These are phyloP conservation scores for Cyclospora cayetanensis DNA, from an alignment of 169 alveolate species.

Conservation along the genomic window DNA sequence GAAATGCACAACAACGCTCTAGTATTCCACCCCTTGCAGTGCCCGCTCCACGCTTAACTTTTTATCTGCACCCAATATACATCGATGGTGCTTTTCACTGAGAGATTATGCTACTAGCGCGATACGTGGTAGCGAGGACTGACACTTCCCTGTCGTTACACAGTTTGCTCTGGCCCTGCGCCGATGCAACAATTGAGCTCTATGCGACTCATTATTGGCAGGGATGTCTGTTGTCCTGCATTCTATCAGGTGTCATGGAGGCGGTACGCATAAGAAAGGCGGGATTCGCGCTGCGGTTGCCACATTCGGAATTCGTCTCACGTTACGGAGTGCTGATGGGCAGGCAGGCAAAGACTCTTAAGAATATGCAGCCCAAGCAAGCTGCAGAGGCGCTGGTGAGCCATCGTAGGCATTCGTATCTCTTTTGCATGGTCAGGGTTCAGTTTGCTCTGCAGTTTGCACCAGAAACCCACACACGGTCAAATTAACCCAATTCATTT, in stretches of 20 bases:
- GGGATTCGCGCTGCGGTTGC: slow-evolving; percentile 58
- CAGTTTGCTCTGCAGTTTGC: neutral
- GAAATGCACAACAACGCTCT: too few relatives aligned
- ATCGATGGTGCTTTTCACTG: neutral
- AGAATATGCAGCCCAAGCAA: neutral
- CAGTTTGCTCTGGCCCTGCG: too few relatives aligned
- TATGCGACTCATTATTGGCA: too few relatives aligned
- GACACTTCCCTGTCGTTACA: too few relatives aligned
- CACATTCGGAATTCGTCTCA: slow-evolving; percentile 25
- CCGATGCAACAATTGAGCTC: too few relatives aligned
- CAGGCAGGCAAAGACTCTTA: neutral
- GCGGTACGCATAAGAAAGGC: slow-evolving; percentile 48
- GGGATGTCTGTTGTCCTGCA: neutral
- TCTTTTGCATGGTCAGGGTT: neutral
- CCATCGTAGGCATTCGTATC: neutral
- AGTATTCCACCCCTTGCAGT: too few relatives aligned
- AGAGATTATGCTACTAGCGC: too few relatives aligned
- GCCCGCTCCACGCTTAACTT: too few relatives aligned
- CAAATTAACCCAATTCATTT: too few relatives aligned
- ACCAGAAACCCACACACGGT: neutral
- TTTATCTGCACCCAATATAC: neutral
- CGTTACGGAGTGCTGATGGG: slow-evolving; percentile 34
- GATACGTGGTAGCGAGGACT: too few relatives aligned
- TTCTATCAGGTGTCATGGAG: slow-evolving; percentile 58
- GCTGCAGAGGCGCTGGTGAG: neutral